phyloP scores from a whole-genome alignment of 129 eudicot genomes.

The Pittosporum tobira region DNA sequence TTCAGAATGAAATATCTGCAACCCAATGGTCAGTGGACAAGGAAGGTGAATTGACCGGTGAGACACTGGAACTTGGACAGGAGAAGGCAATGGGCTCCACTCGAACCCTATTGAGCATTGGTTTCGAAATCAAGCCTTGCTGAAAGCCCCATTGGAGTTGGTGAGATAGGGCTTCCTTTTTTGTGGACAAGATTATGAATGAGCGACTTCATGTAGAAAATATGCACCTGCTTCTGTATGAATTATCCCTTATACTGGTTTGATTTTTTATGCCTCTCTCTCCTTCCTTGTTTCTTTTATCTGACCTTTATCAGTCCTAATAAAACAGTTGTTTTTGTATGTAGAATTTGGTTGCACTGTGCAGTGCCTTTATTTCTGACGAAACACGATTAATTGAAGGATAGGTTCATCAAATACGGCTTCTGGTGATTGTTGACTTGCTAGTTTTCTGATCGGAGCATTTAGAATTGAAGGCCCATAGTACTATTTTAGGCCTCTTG shows the following conservation, averaged over 20 bases:
- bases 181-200: background rate
- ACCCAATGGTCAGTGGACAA: constrained; percentile 31
- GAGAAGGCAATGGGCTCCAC: constrained; percentile 37
- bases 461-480: too few species aligned
- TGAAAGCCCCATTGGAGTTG: constrained; percentile 17
- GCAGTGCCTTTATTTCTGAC: background rate
- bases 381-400: background rate
- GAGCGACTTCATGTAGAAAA: background rate
- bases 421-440: too few species aligned
- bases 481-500: too few species aligned
- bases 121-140: constrained; percentile 56
- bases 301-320: background rate
- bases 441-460: too few species aligned
- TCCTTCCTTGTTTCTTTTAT: background rate
- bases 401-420: too few species aligned
- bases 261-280: too few species aligned
- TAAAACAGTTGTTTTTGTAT: too few species aligned
- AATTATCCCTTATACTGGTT: too few species aligned
- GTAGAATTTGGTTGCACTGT: background rate
- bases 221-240: background rate
- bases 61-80: constrained; percentile 19
- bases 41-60: constrained; percentile 24
- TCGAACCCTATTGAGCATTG: constrained; percentile 53
- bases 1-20: constrained; percentile 22
- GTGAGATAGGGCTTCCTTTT: background rate